Evolutionary conservation across 331 rosid species (phyloP), one percentile per base, ranked within the genome.

Genomic region (Arachis monticola): DNA sequence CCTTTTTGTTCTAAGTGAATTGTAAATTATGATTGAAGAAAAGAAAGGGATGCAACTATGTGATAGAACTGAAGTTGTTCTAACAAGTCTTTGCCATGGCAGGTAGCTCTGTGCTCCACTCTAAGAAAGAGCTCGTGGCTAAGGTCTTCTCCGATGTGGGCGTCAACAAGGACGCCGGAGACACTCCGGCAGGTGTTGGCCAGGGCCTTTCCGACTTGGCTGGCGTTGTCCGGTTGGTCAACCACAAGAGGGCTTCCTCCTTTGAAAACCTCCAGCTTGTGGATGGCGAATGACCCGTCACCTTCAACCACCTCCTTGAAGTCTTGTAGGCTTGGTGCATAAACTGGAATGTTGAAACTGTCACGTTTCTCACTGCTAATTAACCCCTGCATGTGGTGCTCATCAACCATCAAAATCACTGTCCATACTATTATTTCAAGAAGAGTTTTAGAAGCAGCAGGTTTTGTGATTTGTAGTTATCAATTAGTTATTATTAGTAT

Each of bases 161-260:
- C 97, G 12, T 95, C 99, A 4, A 95, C 93, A 0, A 95, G 87
- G 27, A 95, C 99, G 1, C 97, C 97, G 0, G 89, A 81, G 13
- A 95, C 96, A 59, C 92, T 95, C 70, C 93, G 81, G 31, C 97
- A 92, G 35, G 85, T 90, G 68, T 81, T 95, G 70, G 91, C 97
- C 0, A 95, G 73, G 32, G 92, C 97, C 76, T 81, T 80, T 0
- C 99, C 99, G 0, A 95, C 90, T 70, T 95, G 93, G 0, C 85
- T 81, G 0, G 77, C 87, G 22, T 92, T 88, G 64, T 92, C 93
- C 0, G 96, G 97, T 27, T 77, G 83, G 80, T 61, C 86, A 75
- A 95, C 97, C 8, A 92, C 92, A 5, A 94, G 91, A 2, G 99
- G 99, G 47, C 99, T 94, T 13, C 99, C 99, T 72, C 96, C 99